Evolutionary conservation across 2,329 filamentous ascomycete genomes (phyloP), one percentile per base, ranked within the genome.

Genomic region (Cladophialophora chaetospira): DNA sequence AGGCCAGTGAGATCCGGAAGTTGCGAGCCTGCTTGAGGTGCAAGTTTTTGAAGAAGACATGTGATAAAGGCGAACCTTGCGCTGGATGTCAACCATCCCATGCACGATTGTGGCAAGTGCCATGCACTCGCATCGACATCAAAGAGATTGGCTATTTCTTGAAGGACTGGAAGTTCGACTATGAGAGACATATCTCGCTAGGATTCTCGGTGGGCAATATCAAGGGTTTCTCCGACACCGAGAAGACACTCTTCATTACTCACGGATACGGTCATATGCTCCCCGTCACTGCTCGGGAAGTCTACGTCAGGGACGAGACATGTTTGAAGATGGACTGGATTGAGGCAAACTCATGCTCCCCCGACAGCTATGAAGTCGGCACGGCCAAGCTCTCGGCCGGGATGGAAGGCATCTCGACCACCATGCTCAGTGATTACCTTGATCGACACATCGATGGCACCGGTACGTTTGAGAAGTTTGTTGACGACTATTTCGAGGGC

Each of bases 11-110:
- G 75, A 97, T 97, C 71, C 86, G 93, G 72, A 97, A 97, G 76
- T 80, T 97, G 67, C 84, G 93, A 70, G 93, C 93, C 45, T 97
- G 93, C 73, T 79, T 97, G 67, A 87, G 93, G 64, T 97, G 93
- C 84, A 97, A 97, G 78, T 97, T 97, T 79, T 81, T 97, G 72
- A 97, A 97, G 83, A 97, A 97, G 83, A 97, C 93, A 46, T 97
- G 93, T 71, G 93, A 97, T 75, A 97, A 95, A 79, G 93, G 93
- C 63, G 92, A 97, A 77, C 93, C 93, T 56, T 97, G 93, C 75
- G 89, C 88, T 68, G 93, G 93, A 45, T 97, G 93, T 78, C 89
- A 96, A 77, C 93, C 93, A 48, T 96, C 92, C 17, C 93, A 97
- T 73, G 93, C 93, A 62, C 87, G 93, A 63, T 81, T 97, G 50